phyloP scores from a whole-genome alignment of 2,329 filamentous ascomycete species.

The Sclerotiophoma versabilis region DNA sequence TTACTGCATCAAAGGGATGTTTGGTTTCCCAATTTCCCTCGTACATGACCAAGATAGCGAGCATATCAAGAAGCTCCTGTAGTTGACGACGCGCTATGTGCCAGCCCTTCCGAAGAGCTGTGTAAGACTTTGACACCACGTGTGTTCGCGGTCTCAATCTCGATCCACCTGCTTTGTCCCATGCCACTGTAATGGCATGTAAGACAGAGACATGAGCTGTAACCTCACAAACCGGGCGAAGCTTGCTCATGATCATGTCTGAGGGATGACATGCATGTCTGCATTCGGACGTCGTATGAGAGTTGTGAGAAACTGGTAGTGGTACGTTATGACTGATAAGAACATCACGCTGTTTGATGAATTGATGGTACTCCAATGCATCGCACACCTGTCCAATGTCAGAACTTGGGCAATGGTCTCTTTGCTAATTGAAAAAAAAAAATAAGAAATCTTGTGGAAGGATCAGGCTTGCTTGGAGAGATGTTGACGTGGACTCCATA shows the following conservation, averaged over 20 bases:
- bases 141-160: background rate
- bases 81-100: background rate
- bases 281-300: background rate
- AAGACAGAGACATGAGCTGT: constrained; percentile 1
- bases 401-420: background rate
- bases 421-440: constrained; percentile 4
- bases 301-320: background rate
- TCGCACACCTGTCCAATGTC: background rate
- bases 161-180: constrained; percentile 5
- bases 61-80: background rate
- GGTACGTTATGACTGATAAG: background rate
- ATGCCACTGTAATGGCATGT: background rate
- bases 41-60: background rate
- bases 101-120: background rate
- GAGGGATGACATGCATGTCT: background rate
- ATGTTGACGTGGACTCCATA: background rate
- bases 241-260: background rate
- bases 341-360: constrained; percentile 1
- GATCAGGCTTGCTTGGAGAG: background rate
- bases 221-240: constrained; percentile 5
- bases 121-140: background rate
- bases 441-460: constrained; percentile 5
- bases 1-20: background rate
- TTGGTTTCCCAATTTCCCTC: constrained; percentile 3
- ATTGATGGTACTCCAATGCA: background rate